Conservation (phyloP, 2,329 filamentous ascomycete species). For the Chaetomiaceae sp. region DNA sequence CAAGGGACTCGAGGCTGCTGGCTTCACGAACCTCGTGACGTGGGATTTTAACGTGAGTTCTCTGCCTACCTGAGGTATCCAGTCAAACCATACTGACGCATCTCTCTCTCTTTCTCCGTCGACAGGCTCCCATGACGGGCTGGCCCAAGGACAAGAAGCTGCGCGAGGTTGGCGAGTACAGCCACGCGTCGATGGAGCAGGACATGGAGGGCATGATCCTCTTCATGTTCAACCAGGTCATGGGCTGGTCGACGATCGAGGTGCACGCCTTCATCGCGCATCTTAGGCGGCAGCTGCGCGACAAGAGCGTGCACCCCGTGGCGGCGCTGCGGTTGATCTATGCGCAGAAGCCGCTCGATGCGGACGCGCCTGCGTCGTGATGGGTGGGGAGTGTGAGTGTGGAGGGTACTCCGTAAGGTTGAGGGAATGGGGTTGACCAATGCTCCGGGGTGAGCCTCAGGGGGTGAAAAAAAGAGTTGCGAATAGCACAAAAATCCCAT, state of each 20-base stretch:
- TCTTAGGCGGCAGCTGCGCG: not conserved
- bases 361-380: not conserved
- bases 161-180: conserved; percentile 8
- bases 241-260: not conserved
- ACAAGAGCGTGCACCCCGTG: not conserved
- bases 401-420: too few species aligned
- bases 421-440: too few species aligned
- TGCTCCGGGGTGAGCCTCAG: too few species aligned
- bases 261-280: not conserved
- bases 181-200: not conserved
- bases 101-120: too few species aligned
- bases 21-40: conserved; percentile 26
- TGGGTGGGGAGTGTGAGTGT: too few species aligned
- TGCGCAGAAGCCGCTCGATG: not conserved
- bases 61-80: too few species aligned
- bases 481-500: too few species aligned
- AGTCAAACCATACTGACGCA: not conserved
- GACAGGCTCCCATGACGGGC: conserved; percentile 4
- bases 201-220: not conserved
- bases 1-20: conserved; percentile 29
- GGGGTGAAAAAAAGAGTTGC: too few species aligned
- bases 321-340: not conserved
- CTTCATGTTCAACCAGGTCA: conserved; percentile 1
- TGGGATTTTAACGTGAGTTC: conserved; percentile 18
- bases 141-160: conserved; percentile 13